These are phyloP conservation scores for Ehretia macrophylla DNA, from an alignment of 257 asterid species.

Conservation along the genomic window DNA sequence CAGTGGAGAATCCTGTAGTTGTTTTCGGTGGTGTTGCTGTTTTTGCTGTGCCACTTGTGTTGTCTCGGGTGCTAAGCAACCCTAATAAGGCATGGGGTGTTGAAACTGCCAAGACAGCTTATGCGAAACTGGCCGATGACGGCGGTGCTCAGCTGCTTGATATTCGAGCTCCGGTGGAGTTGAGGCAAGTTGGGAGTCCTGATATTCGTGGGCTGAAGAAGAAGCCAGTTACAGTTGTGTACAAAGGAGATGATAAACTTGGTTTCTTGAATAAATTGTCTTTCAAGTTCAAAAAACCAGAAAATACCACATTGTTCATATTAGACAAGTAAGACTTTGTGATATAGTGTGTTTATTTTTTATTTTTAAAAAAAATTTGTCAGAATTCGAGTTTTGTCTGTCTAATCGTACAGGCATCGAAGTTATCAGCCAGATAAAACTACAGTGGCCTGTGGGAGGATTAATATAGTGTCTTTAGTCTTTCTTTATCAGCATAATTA, in stretches of 20 bases:
- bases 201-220: slow-evolving; percentile 74
- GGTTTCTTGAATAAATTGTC: slow-evolving; percentile 77
- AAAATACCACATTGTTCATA: slow-evolving; percentile 75
- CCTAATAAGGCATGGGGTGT: slow-evolving; percentile 83
- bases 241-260: slow-evolving; percentile 67
- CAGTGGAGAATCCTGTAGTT: slow-evolving; percentile 55
- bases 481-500: too few species aligned
- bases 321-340: slow-evolving; percentile 82
- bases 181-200: slow-evolving; percentile 65
- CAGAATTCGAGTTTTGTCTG: too few species aligned
- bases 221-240: slow-evolving; percentile 59
- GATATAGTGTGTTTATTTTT: too few species aligned
- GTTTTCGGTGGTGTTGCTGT: slow-evolving; percentile 55
- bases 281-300: slow-evolving; percentile 77
- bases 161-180: slow-evolving; percentile 44
- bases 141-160: slow-evolving; percentile 64
- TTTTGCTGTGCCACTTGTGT: slow-evolving; percentile 60
- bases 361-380: too few species aligned
- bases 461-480: too few species aligned
- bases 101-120: slow-evolving; percentile 77
- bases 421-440: too few species aligned
- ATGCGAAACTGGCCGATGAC: slow-evolving; percentile 70
- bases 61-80: slow-evolving; percentile 59
- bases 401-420: too few species aligned
- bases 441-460: too few species aligned